These are phyloP conservation scores for Gynandropsis gynandra DNA, from an alignment of 345 rosid species.

Conservation along the genomic window DNA sequence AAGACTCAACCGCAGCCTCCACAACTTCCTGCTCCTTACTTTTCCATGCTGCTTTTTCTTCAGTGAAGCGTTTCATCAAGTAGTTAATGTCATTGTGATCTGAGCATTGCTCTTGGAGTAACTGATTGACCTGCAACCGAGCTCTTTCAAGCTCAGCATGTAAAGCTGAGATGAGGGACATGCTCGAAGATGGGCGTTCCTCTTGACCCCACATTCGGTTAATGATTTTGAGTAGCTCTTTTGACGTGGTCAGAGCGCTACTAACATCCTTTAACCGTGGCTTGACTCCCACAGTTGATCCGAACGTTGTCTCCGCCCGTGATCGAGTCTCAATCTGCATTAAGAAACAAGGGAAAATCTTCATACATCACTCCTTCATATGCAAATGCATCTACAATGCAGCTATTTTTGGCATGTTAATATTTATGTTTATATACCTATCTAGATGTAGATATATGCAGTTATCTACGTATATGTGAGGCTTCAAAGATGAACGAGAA, in stretches of 20 bases:
- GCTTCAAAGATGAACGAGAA: slow-evolving; percentile 11
- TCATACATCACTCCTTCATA: neutral
- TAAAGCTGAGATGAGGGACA: slow-evolving; percentile 88
- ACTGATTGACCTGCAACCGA: slow-evolving; percentile 79
- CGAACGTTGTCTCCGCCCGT: slow-evolving; percentile 70
- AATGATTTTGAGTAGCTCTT: slow-evolving; percentile 84
- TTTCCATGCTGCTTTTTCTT: slow-evolving; percentile 92
- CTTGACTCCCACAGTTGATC: slow-evolving; percentile 57
- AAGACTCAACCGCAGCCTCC: slow-evolving; percentile 86
- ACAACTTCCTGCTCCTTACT: slow-evolving; percentile 79
- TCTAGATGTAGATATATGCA: neutral
- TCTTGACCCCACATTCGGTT: slow-evolving; percentile 90
- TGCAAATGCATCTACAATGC: neutral
- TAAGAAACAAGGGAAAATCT: slow-evolving; percentile 1
- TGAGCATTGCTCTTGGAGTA: slow-evolving; percentile 68
- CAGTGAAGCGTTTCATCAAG: slow-evolving; percentile 85
- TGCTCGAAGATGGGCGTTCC: slow-evolving; percentile 80
- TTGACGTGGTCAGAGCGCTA: slow-evolving; percentile 89
- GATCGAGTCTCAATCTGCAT: slow-evolving; percentile 84
- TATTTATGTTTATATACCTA: neutral
- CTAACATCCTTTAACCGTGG: slow-evolving; percentile 78
- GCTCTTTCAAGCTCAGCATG: slow-evolving; percentile 98
- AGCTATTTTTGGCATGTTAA: no score
- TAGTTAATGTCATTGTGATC: slow-evolving; percentile 69
- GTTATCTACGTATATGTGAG: neutral